Percentiles rank a stretch among this genome's conserved stretches.
These are phyloP conservation scores for Endothia cerciana DNA, from an alignment of 2,329 filamentous ascomycete species.

Conservation along the genomic window DNA sequence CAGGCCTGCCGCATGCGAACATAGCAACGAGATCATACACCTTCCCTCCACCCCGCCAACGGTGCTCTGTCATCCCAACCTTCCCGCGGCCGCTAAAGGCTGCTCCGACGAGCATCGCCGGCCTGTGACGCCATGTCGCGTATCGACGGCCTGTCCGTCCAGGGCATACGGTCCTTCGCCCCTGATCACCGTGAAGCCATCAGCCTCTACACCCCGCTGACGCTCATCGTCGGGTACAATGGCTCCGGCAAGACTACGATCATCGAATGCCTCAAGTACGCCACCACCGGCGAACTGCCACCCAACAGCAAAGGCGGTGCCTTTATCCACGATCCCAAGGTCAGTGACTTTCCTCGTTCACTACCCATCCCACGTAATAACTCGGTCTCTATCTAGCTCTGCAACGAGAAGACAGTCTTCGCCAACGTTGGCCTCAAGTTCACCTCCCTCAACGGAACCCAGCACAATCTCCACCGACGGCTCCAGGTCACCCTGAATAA, in stretches of 20 bases:
- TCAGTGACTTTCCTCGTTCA: conserved; percentile 37
- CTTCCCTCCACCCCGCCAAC: not conserved
- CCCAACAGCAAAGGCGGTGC: conserved; percentile 89
- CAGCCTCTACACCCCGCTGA: conserved; percentile 82
- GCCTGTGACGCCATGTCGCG: conserved; percentile 61
- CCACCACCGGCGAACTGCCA: conserved; percentile 89
- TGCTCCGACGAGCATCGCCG: conserved; percentile 22
- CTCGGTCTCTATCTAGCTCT: conserved; percentile 56
- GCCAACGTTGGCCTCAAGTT: conserved; percentile 93
- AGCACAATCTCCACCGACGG: conserved; percentile 82
- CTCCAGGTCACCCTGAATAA: conserved; percentile 89
- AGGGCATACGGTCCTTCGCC: conserved; percentile 84
- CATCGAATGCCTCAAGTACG: conserved; percentile 98
- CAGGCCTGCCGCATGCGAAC: not conserved
- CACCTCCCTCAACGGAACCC: conserved; percentile 74
- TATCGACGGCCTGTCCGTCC: conserved; percentile 87
- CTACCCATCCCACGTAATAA: not conserved
- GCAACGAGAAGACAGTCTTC: conserved; percentile 83
- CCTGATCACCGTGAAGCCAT: conserved; percentile 76
- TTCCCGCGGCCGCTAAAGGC: not conserved
- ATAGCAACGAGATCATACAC: not conserved
- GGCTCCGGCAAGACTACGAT: conserved; percentile 98
- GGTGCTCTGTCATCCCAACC: no score
- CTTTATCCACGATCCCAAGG: conserved; percentile 96
- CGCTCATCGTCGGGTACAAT: conserved; percentile 95